Percentiles rank a stretch among this genome's conserved stretches.
Evolutionary conservation across 441 rosid species (phyloP).

Genomic region (Populus hybrid): DNA sequence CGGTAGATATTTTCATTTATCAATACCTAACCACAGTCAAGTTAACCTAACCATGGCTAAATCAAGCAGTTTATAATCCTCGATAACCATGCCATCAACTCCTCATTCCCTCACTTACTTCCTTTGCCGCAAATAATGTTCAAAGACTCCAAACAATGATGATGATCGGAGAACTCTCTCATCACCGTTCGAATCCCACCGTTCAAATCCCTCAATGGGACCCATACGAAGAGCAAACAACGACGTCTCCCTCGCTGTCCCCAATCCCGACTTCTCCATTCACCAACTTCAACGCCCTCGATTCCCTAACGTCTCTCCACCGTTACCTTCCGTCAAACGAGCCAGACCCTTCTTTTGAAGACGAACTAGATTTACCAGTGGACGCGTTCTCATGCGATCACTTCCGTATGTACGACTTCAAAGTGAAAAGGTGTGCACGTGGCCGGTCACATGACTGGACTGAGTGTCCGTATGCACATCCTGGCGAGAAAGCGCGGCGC

Average conservation of each 20-base stretch:
- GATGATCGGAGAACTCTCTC: conserved; percentile 67
- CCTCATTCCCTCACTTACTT: background rate
- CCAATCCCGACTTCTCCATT: conserved; percentile 19
- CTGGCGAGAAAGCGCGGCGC: conserved; percentile 87
- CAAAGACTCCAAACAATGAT: conserved; percentile 18
- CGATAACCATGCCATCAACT: background rate
- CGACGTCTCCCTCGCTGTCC: conserved; percentile 26
- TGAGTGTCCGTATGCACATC: conserved; percentile 94
- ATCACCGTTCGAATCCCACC: conserved; percentile 37
- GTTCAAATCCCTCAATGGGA: conserved; percentile 67
- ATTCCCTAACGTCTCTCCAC: conserved; percentile 52
- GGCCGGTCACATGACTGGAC: conserved; percentile 95
- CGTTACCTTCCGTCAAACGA: conserved; percentile 60
- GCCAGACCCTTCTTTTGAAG: conserved; percentile 40
- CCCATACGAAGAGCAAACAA: conserved; percentile 20
- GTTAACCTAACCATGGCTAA: conserved; percentile 38
- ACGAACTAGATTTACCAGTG: conserved; percentile 53
- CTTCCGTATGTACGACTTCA: conserved; percentile 88
- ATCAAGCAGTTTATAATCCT: conserved; percentile 38
- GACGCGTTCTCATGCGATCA: conserved; percentile 82
- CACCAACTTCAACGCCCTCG: conserved; percentile 38
- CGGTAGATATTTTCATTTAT: conserved; percentile 17
- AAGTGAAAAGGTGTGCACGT: conserved; percentile 70
- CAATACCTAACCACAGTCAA: conserved; percentile 35
- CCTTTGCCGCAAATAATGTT: background rate